Evolutionary conservation across 2,329 filamentous ascomycete species (phyloP).

Genomic region (Calonectria honghensis): DNA sequence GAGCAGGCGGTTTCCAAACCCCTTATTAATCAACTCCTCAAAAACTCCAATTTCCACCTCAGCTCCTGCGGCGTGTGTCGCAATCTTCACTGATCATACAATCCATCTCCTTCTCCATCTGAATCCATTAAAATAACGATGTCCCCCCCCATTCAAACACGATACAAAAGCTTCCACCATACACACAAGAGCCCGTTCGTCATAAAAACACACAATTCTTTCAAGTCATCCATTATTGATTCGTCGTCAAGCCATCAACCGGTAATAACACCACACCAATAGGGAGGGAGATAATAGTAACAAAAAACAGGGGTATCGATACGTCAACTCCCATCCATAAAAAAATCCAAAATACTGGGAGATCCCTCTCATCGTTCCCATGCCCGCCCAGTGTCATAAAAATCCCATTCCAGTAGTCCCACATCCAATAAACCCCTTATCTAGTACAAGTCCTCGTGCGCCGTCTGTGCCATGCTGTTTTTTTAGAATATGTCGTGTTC

Average conservation of each 20-base stretch:
- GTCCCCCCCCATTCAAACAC: neutral
- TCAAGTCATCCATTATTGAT: conserved; percentile 43
- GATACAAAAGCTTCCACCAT: conserved; percentile 2
- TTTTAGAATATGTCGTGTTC: conserved; percentile 47
- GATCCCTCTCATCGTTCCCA: conserved; percentile 40
- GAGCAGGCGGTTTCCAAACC: neutral
- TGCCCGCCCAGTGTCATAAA: conserved; percentile 43
- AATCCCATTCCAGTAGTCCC: conserved; percentile 42
- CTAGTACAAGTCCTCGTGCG: conserved; percentile 55
- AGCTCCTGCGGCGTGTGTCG: neutral
- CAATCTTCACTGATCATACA: conserved; percentile 13
- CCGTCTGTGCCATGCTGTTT: conserved; percentile 56
- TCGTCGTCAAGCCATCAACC: conserved; percentile 42
- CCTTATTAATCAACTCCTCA: neutral
- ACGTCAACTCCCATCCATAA: conserved; percentile 53
- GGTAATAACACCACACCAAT: conserved; percentile 33
- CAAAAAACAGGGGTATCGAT: conserved; percentile 57
- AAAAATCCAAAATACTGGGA: conserved; percentile 42
- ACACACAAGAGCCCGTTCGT: conserved; percentile 22
- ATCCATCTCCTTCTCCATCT: conserved; percentile 11
- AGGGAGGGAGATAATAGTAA: conserved; percentile 42
- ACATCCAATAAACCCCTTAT: conserved; percentile 40
- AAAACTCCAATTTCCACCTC: conserved; percentile 16
- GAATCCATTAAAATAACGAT: neutral
- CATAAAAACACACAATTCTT: conserved; percentile 29